Conservation (phyloP, 2,329 filamentous ascomycete genomes). For the Coleophoma crateriformis region DNA sequence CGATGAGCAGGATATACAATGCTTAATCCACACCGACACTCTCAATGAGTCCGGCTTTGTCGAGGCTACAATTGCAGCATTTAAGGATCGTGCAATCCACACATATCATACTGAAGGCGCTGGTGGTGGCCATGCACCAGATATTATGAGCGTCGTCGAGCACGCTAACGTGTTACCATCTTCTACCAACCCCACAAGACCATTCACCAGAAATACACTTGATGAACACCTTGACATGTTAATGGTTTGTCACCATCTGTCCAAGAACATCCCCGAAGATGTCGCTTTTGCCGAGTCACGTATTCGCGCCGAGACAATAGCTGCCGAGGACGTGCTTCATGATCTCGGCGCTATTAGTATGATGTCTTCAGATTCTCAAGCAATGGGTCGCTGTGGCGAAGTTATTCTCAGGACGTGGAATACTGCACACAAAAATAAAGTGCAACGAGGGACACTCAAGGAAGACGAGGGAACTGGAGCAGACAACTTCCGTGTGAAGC, state of each 20-base stretch:
- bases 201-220: slow-evolving; percentile 85
- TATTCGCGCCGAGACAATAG: slow-evolving; percentile 93
- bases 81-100: slow-evolving; percentile 85
- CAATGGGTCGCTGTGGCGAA: slow-evolving; percentile 94
- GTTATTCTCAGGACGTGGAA: slow-evolving; percentile 93
- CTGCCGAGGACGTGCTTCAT: slow-evolving; percentile 92
- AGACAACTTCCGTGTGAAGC: slow-evolving; percentile 88
- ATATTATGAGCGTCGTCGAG: slow-evolving; percentile 92
- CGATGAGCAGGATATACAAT: slow-evolving; percentile 88
- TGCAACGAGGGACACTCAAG: slow-evolving; percentile 68
- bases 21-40: slow-evolving; percentile 91
- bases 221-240: slow-evolving; percentile 98
- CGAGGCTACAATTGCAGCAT: slow-evolving; percentile 79
- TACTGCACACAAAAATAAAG: slow-evolving; percentile 94
- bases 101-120: slow-evolving; percentile 97
- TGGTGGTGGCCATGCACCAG: slow-evolving; percentile 88
- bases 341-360: slow-evolving; percentile 94
- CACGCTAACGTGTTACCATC: slow-evolving; percentile 83
- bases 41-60: slow-evolving; percentile 98
- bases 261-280: slow-evolving; percentile 89
- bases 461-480: slow-evolving; percentile 76
- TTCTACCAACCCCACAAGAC: slow-evolving; percentile 87
- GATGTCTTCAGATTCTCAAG: slow-evolving; percentile 94
- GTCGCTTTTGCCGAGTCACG: slow-evolving; percentile 92
- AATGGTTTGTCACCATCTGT: slow-evolving; percentile 95